phyloP scores from a whole-genome alignment of 2,329 filamentous ascomycete species.

The Calonectria pseudoreteaudii region DNA sequence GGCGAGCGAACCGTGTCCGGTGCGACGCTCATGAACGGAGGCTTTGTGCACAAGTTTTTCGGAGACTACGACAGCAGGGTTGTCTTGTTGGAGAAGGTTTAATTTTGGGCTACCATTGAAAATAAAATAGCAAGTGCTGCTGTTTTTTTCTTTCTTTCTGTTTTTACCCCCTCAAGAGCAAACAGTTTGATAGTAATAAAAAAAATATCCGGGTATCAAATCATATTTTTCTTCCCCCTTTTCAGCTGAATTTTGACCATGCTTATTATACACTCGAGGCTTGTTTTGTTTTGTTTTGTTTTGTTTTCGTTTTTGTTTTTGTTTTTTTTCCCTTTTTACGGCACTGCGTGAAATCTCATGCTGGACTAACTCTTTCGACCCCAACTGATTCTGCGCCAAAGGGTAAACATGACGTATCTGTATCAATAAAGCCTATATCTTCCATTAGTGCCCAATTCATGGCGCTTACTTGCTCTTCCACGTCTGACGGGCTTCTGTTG shows the following conservation, averaged over 20 bases:
- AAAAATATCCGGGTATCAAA: neutral
- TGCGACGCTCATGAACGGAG: constrained; percentile 71
- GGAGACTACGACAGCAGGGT: constrained; percentile 69
- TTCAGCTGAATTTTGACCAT: neutral
- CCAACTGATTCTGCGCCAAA: neutral
- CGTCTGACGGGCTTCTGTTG: constrained; percentile 27
- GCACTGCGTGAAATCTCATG: neutral
- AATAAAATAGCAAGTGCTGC: neutral
- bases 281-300: neutral
- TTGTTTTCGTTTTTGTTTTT: neutral
- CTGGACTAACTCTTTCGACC: neutral
- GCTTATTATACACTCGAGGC: neutral
- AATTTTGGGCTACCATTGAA: neutral
- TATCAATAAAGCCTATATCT: neutral
- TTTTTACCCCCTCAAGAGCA: no score
- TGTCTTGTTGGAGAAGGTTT: constrained; percentile 62
- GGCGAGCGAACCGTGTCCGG: constrained; percentile 66
- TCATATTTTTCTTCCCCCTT: neutral
- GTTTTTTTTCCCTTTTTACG: neutral
- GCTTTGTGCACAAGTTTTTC: constrained; percentile 64
- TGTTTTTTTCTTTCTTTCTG: no score
- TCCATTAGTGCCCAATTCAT: constrained; percentile 1
- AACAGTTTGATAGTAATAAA: neutral
- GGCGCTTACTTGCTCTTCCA: neutral
- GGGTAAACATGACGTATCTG: neutral